Evolutionary conservation across 164 flowering plant genomes (phyloP), one percentile per base, ranked within the genome.

Genomic region (Magnolia sinica): DNA sequence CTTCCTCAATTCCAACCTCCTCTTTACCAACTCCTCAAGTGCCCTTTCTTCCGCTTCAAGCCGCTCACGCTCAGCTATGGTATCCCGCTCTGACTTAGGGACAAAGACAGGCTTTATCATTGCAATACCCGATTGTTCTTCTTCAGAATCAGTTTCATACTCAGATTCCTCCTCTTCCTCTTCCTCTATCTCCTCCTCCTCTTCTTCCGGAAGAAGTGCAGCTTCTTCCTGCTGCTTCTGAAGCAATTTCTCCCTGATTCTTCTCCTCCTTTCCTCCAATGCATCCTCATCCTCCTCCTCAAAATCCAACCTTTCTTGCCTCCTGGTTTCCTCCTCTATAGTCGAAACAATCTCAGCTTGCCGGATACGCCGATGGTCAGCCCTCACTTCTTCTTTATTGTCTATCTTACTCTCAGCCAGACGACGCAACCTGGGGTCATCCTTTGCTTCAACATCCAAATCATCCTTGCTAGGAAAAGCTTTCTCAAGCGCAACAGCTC

Each of bases 61-160:
- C 73, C 93, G 79, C 78, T 95, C 95, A 22, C 98, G 87, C 81
- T 95, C 97, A 22, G 91, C 97, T 2, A 92, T 81, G 4, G 98
- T 95, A 49, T 92, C 98, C 64, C 96, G 80, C 83, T 91, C 97
- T 0, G 90, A 76, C 80, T 95, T 95, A 0, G 96, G 96, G 8
- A 92, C 94, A 78, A 91, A 95, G 2, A 93, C 88, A 9, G 96
- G 96, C 83, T 95, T 91, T 77, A 92, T 87, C 96, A 95, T 88
- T 1, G 93, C 88, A n/a, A 88, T 80, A 22, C 93, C 89, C 1
- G 79, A 74, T 37, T 68, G 68, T 70, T 92, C 95, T 45, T 95
- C 98, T 49, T 93, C 98, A 0, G 96, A 91, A 69, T 95, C 98
- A 22, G 98, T 93, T 85, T 95, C 98, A 81, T 93, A 93, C 82